Evolutionary conservation across 208 protist species (phyloP).

Genomic region (Polymyxa betae): DNA sequence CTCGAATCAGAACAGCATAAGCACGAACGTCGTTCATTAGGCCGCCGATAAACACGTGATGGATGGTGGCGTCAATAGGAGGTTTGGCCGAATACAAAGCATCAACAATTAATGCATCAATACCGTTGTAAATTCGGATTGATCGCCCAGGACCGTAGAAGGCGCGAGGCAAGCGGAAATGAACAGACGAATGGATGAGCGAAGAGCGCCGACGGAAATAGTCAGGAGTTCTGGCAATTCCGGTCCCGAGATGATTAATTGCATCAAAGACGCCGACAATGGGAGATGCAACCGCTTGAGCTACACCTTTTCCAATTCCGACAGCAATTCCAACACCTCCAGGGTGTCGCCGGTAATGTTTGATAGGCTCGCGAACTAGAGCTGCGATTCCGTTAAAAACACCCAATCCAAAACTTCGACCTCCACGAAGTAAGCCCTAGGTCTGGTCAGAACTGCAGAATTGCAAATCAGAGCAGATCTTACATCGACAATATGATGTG

Average conservation of each 20-base stretch:
- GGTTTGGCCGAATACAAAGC: not conserved
- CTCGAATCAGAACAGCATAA: not conserved
- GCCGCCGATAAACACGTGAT: not conserved
- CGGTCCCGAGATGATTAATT: conserved; percentile 36
- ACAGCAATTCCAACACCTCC: not conserved
- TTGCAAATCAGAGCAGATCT: not conserved
- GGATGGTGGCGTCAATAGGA: not conserved
- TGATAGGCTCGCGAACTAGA: not conserved
- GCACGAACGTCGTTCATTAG: not conserved
- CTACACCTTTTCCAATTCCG: conserved; percentile 19
- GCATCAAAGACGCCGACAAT: conserved; percentile 47
- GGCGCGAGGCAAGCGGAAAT: not conserved
- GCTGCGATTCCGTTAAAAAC: not conserved
- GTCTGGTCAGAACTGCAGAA: not conserved
- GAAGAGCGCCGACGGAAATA: conserved; percentile 2
- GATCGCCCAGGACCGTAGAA: conserved; percentile 6
- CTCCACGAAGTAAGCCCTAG: conserved; percentile 13
- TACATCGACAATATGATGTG: not conserved
- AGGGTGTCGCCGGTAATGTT: not conserved
- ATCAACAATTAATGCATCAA: conserved; percentile 13
- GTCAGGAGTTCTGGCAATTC: conserved; percentile 2
- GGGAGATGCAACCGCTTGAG: conserved; percentile 8
- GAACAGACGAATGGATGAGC: not conserved
- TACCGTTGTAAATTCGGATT: not conserved
- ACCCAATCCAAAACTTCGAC: conserved; percentile 17